A percentile compares a stretch with the other conserved stretches of the same genome.
Conservation (phyloP, 2,329 filamentous ascomycete genomes). For the Elsinoe necatrix region DNA sequence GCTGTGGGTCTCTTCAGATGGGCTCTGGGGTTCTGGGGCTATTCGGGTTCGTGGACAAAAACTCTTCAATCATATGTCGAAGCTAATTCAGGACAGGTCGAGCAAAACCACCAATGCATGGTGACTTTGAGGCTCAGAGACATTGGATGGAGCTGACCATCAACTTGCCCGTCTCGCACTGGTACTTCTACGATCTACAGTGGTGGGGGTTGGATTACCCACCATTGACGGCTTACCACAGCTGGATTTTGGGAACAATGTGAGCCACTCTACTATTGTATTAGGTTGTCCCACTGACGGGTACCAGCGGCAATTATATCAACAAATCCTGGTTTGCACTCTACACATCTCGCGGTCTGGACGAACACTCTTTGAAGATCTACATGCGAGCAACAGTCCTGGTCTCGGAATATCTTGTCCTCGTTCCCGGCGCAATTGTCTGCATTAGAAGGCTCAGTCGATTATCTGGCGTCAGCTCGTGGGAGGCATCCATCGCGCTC, state of each 20-base stretch:
- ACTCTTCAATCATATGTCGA: not conserved
- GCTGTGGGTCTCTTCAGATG: slow-evolving; percentile 84
- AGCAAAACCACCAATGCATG: slow-evolving; percentile 77
- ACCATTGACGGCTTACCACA: slow-evolving; percentile 94
- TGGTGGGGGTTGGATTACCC: slow-evolving; percentile 99
- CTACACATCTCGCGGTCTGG: slow-evolving; percentile 68
- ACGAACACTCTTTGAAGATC: slow-evolving; percentile 73
- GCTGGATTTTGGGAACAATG: slow-evolving; percentile 86
- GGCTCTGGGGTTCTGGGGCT: slow-evolving; percentile 87
- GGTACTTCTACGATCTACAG: slow-evolving; percentile 94
- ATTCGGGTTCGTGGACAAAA: slow-evolving; percentile 59
- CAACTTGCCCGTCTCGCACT: slow-evolving; percentile 80
- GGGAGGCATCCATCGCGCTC: slow-evolving; percentile 76
- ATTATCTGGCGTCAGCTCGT: slow-evolving; percentile 66
- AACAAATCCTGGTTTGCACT: slow-evolving; percentile 82
- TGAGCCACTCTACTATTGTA: slow-evolving; percentile 30
- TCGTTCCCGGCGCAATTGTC: slow-evolving; percentile 74
- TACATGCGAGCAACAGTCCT: slow-evolving; percentile 94
- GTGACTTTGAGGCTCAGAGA: slow-evolving; percentile 94
- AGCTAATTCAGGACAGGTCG: slow-evolving; percentile 48
- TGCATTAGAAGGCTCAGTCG: slow-evolving; percentile 76
- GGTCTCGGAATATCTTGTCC: slow-evolving; percentile 82
- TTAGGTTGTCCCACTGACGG: slow-evolving; percentile 19
- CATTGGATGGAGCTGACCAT: slow-evolving; percentile 99
- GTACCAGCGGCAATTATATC: slow-evolving; percentile 58